phyloP scores from a whole-genome alignment of 768 basidiomycete species.

The Tubosaeta sp. region DNA sequence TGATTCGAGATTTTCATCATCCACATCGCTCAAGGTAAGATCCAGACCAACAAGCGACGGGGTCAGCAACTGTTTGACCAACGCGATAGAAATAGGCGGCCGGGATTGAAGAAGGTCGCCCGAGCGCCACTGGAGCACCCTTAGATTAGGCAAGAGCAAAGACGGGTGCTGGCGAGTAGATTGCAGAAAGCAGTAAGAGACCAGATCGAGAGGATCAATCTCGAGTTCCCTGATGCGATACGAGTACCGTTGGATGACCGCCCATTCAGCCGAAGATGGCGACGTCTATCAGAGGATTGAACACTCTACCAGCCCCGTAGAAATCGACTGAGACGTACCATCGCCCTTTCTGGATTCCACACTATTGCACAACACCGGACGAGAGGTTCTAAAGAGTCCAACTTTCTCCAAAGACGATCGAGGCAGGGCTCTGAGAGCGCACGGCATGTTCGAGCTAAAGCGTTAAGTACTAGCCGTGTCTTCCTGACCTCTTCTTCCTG shows the following conservation, averaged over 20 bases:
- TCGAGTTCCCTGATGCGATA: slow-evolving; percentile 3
- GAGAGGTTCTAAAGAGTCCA: slow-evolving; percentile 1
- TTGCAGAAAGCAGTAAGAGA: not conserved
- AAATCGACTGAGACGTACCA: not conserved
- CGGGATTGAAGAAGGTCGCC: not conserved
- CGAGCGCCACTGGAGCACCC: not conserved
- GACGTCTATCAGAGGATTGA: not conserved
- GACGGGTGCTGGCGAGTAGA: not conserved
- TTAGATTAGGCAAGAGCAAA: not conserved
- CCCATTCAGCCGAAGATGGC: not conserved
- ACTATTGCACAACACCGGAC: not conserved
- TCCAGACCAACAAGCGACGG: not conserved
- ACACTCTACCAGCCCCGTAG: not conserved
- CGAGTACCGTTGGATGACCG: not conserved
- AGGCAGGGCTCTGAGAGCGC: not conserved
- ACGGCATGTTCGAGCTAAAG: not conserved
- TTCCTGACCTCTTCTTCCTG: too few species aligned
- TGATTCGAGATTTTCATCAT: not conserved
- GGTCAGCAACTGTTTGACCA: not conserved
- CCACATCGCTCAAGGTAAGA: not conserved
- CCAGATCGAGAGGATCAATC: not conserved
- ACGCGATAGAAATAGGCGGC: not conserved
- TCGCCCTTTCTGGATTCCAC: not conserved
- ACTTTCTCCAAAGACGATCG: not conserved
- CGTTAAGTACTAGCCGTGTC: not conserved